Conservation (phyloP, 2,329 filamentous ascomycete species). For the Camillea tinctor region DNA sequence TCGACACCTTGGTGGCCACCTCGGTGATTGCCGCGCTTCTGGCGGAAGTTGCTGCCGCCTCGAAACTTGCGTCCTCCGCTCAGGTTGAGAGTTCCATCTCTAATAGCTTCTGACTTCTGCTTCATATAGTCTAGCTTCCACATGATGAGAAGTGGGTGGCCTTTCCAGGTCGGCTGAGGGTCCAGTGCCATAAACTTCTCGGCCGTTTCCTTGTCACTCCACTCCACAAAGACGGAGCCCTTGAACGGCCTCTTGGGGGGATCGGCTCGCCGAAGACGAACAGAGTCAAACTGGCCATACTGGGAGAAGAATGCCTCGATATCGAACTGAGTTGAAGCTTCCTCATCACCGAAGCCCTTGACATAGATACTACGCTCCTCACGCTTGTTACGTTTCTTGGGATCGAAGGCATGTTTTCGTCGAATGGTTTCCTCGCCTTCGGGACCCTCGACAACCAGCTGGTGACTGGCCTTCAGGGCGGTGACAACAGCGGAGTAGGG, state of each 20-base stretch:
- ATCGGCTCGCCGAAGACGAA: constrained; percentile 79
- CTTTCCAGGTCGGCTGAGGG: constrained; percentile 82
- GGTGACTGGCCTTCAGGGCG: constrained; percentile 74
- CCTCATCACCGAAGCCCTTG: constrained; percentile 89
- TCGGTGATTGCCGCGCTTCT: constrained; percentile 37
- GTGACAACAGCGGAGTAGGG: constrained; percentile 80
- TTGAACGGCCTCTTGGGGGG: constrained; percentile 71
- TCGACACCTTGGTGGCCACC: constrained; percentile 34
- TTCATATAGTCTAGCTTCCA: constrained; percentile 84
- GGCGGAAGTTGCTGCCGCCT: constrained; percentile 39
- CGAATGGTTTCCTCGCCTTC: constrained; percentile 70
- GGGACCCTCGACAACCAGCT: constrained; percentile 71
- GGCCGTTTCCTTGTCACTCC: constrained; percentile 73
- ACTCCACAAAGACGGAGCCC: constrained; percentile 95
- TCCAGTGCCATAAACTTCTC: constrained; percentile 78
- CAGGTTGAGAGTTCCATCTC: constrained; percentile 66
- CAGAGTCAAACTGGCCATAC: constrained; percentile 74
- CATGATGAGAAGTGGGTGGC: constrained; percentile 75
- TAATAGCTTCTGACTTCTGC: constrained; percentile 72
- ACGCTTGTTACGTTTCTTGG: constrained; percentile 59
- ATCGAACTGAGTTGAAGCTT: constrained; percentile 83
- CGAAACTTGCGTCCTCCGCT: constrained; percentile 39
- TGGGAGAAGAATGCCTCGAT: constrained; percentile 88
- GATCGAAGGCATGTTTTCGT: constrained; percentile 71
- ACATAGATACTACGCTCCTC: constrained; percentile 80